Evolutionary conservation across 225 moss, liverwort and hornwort species (phyloP).

Genomic region (Anthoceros angustus): DNA sequence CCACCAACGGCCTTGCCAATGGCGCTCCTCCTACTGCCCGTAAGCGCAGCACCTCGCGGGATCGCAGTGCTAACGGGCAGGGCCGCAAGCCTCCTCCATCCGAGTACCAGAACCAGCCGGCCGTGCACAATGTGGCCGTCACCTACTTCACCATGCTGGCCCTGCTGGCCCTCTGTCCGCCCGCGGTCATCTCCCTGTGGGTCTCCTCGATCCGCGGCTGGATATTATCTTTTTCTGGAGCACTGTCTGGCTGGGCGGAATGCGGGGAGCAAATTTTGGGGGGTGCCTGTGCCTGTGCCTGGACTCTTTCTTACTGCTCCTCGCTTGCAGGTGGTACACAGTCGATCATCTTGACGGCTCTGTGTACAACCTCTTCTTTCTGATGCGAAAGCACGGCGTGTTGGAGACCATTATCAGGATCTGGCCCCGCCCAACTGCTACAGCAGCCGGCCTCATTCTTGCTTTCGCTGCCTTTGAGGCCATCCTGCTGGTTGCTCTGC

Average conservation of each 20-base stretch:
- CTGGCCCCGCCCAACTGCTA: constrained; percentile 59
- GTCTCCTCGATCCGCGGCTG: constrained; percentile 5
- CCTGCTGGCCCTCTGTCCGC: constrained; percentile 58
- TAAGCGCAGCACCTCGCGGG: constrained; percentile 3
- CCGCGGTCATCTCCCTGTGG: constrained; percentile 67
- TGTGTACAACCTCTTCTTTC: constrained; percentile 27
- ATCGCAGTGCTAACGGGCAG: neutral
- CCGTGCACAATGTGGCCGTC: constrained; percentile 31
- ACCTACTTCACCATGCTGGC: constrained; percentile 52
- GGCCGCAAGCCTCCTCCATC: neutral
- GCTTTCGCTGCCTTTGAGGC: constrained; percentile 71
- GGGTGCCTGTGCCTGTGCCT: neutral
- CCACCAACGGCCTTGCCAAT: neutral
- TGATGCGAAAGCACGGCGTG: constrained; percentile 27
- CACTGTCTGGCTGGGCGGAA: neutral
- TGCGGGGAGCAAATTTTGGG: neutral
- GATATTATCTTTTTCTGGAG: neutral
- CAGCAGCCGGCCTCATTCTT: constrained; percentile 42
- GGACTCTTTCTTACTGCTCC: neutral
- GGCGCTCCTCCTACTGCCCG: neutral
- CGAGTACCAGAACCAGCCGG: neutral
- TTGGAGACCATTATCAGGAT: constrained; percentile 32
- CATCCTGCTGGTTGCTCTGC: constrained; percentile 55
- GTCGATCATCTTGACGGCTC: constrained; percentile 77
- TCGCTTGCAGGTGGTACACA: constrained; percentile 59